phyloP scores from a whole-genome alignment of 2,329 filamentous ascomycete genomes.

The Botrytis sinoallii region DNA sequence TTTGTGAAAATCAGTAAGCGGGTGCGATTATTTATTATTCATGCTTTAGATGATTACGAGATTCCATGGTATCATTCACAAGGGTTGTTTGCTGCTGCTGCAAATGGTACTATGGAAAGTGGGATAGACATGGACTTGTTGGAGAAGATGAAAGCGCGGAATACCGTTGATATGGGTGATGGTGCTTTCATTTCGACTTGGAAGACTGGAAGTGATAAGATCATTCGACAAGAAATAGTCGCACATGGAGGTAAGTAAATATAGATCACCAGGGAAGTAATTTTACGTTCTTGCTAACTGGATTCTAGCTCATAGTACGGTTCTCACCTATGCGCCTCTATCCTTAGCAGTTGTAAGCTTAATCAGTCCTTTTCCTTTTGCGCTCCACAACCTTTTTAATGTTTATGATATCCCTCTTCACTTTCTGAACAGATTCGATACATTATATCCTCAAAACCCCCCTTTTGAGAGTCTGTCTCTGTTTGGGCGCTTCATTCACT shows the following conservation, averaged over 20 bases:
- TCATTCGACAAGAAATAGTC: constrained; percentile 37
- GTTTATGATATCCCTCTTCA: neutral
- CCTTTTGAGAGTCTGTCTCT: neutral
- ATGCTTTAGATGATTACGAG: constrained; percentile 77
- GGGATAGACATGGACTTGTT: constrained; percentile 33
- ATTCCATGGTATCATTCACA: constrained; percentile 74
- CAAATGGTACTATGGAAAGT: constrained; percentile 47
- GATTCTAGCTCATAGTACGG: constrained; percentile 61
- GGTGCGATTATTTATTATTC: constrained; percentile 69
- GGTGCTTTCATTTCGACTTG: constrained; percentile 37
- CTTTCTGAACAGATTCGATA: neutral
- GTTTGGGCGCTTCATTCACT: neutral
- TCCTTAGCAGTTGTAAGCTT: constrained; percentile 51
- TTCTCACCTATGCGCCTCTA: constrained; percentile 64
- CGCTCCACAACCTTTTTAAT: no score
- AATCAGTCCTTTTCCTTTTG: neutral
- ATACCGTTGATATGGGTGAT: constrained; percentile 36
- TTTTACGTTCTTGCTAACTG: constrained; percentile 18
- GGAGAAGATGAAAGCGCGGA: constrained; percentile 35
- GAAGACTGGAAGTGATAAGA: constrained; percentile 34
- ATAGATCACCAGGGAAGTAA: constrained; percentile 17
- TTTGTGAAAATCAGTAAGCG: constrained; percentile 51
- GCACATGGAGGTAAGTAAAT: constrained; percentile 35
- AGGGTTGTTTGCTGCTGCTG: constrained; percentile 58
- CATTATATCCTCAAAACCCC: neutral